Evolutionary conservation across 352 stramenopile genomes (phyloP).

Genomic region (Pythium grandisporangium): DNA sequence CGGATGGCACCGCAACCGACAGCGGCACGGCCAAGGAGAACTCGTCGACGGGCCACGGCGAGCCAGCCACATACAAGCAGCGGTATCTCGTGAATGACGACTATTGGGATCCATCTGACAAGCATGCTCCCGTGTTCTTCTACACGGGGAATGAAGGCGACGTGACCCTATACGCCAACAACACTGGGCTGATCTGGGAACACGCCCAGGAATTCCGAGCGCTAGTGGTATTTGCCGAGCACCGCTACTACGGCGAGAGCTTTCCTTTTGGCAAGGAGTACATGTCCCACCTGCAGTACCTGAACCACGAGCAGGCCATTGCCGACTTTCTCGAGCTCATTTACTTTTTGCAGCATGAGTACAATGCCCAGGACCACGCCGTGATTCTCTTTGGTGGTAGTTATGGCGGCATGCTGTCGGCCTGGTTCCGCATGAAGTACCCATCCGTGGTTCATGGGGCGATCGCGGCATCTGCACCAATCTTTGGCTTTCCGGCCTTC

Average conservation of each 20-base stretch:
- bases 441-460: constrained; percentile 85
- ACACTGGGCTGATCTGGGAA: constrained; percentile 94
- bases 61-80: constrained; percentile 67
- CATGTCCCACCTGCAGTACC: constrained; percentile 70
- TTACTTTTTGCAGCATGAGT: constrained; percentile 68
- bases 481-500: constrained; percentile 83
- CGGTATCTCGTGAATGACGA: constrained; percentile 87
- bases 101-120: constrained; percentile 60
- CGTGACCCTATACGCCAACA: constrained; percentile 91
- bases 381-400: constrained; percentile 94
- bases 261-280: constrained; percentile 67
- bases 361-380: constrained; percentile 56
- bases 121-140: constrained; percentile 85
- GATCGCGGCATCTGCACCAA: constrained; percentile 92
- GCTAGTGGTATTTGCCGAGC: constrained; percentile 92
- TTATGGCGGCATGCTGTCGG: constrained; percentile 94
- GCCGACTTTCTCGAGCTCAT: constrained; percentile 90
- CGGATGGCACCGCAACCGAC: constrained; percentile 7
- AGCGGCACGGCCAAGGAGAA: constrained; percentile 11
- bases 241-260: constrained; percentile 93
- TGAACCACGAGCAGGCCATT: constrained; percentile 89
- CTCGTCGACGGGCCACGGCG: not conserved
- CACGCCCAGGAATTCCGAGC: constrained; percentile 84
- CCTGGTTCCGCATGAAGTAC: constrained; percentile 96
- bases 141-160: constrained; percentile 94